phyloP scores from a whole-genome alignment of 805 yeast genomes.

The Candida sonorensis region DNA sequence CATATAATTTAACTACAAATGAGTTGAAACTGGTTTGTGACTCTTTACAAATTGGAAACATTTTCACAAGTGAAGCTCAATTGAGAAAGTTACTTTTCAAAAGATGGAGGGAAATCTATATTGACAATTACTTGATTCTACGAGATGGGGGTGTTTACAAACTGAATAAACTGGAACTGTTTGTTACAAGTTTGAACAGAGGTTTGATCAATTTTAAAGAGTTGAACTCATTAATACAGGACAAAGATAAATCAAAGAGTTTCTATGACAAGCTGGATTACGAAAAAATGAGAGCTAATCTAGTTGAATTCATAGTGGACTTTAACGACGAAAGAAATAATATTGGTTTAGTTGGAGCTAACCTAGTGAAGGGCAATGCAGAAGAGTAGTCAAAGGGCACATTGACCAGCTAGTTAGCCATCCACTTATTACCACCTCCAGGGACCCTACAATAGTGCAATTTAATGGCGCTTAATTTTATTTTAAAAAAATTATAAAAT shows the following conservation, averaged over 20 bases:
- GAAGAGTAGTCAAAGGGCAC: no score
- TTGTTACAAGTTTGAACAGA: constrained; percentile 49
- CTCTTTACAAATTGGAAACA: constrained; percentile 32
- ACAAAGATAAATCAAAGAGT: constrained; percentile 2
- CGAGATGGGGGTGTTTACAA: constrained; percentile 41
- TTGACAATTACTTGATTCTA: constrained; percentile 44
- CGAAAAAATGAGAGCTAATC: constrained; percentile 7
- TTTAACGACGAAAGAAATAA: constrained; percentile 7
- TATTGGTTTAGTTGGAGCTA: constrained; percentile 15
- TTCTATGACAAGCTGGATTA: constrained; percentile 15
- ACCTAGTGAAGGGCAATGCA: no score
- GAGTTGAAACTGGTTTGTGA: constrained; percentile 30
- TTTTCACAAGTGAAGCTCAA: constrained; percentile 31
- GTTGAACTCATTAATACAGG: constrained; percentile 7
- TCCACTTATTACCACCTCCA: no score
- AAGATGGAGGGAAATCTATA: constrained; percentile 37
- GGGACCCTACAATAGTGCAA: no score
- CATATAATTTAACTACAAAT: no score
- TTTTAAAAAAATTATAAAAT: no score
- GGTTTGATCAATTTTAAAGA: constrained; percentile 37
- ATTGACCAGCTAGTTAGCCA: no score
- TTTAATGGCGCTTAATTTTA: no score
- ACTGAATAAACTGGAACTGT: constrained; percentile 42
- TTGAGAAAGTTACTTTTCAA: constrained; percentile 31
- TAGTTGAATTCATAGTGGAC: constrained; percentile 11